Percentiles rank a stretch among this genome's conserved stretches.
Conservation (phyloP, 2,329 filamentous ascomycete species). For the Sphaerulina musiva region DNA sequence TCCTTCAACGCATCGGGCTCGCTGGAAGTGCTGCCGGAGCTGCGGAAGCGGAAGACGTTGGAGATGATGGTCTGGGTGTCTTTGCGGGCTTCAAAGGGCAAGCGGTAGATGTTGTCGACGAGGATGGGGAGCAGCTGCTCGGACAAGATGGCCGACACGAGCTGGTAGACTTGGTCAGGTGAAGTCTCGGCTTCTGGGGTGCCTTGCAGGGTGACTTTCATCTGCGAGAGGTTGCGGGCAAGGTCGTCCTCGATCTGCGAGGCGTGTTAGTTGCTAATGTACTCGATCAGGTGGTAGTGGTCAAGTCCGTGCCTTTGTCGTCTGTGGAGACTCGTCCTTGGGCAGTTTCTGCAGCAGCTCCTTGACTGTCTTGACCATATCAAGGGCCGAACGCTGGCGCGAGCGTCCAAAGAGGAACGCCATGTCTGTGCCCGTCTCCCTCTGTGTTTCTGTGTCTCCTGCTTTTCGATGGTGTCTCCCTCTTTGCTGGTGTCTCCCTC, state of each 20-base stretch:
- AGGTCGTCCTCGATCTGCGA: conserved; percentile 76
- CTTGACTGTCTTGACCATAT: conserved; percentile 58
- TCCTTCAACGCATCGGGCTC: conserved; percentile 84
- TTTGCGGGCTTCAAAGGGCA: conserved; percentile 94
- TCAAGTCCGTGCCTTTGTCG: conserved; percentile 33
- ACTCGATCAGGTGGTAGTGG: neutral
- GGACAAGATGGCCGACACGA: conserved; percentile 77
- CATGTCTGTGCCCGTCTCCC: no score
- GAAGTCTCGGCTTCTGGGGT: conserved; percentile 83
- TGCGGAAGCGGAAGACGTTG: conserved; percentile 85
- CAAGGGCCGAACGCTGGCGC: conserved; percentile 54
- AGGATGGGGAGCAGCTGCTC: conserved; percentile 84
- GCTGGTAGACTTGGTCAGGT: conserved; percentile 79
- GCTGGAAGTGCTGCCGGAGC: conserved; percentile 55
- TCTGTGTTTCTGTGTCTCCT: no score
- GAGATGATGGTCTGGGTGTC: conserved; percentile 95
- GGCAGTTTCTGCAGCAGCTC: conserved; percentile 55
- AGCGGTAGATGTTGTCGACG: conserved; percentile 70
- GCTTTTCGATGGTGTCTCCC: no score
- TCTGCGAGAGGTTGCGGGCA: conserved; percentile 75
- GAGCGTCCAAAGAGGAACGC: conserved; percentile 63
- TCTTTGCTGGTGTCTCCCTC: no score
- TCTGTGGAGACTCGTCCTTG: conserved; percentile 46
- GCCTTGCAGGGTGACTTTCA: conserved; percentile 90
- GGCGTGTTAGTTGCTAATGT: neutral